phyloP scores from a whole-genome alignment of 2,329 filamentous ascomycete genomes.

The Phialophora expanda region DNA sequence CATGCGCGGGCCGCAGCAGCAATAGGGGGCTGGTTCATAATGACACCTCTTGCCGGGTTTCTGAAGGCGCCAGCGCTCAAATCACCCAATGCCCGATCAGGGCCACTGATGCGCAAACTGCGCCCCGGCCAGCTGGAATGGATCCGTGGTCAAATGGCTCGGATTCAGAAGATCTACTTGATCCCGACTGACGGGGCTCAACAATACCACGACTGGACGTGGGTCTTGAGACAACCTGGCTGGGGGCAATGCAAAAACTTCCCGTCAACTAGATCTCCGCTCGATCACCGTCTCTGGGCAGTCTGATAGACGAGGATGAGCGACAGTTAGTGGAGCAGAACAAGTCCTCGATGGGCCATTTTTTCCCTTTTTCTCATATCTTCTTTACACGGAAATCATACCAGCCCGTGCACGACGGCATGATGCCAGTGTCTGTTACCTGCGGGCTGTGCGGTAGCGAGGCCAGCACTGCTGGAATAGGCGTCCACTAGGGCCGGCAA shows the following conservation, averaged over 20 bases:
- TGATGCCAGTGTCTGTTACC: background rate
- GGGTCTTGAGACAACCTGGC: conserved; percentile 2
- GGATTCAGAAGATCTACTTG: conserved; percentile 33
- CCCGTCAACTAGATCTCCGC: background rate
- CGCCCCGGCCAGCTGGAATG: conserved; percentile 29
- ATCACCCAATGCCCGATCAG: conserved; percentile 3
- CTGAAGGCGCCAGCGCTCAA: conserved; percentile 13
- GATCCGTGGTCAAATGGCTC: conserved; percentile 26
- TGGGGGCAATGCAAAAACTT: background rate
- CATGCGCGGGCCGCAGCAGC: conserved; percentile 32
- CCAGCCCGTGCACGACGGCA: background rate
- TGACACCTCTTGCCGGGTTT: conserved; percentile 29
- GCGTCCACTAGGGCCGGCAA: background rate
- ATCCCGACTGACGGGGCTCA: conserved; percentile 15
- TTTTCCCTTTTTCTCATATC: background rate
- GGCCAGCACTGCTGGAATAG: background rate
- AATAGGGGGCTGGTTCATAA: conserved; percentile 33
- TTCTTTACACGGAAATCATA: background rate
- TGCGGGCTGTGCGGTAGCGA: background rate
- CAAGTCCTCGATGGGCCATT: background rate
- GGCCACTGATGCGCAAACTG: conserved; percentile 22
- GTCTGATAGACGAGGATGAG: background rate
- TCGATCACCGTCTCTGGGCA: conserved; percentile 4
- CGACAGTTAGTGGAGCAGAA: background rate
- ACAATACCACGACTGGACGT: conserved; percentile 5